phyloP scores from a whole-genome alignment of 2,329 filamentous ascomycete genomes.

The Phyllosticta capitalensis region DNA sequence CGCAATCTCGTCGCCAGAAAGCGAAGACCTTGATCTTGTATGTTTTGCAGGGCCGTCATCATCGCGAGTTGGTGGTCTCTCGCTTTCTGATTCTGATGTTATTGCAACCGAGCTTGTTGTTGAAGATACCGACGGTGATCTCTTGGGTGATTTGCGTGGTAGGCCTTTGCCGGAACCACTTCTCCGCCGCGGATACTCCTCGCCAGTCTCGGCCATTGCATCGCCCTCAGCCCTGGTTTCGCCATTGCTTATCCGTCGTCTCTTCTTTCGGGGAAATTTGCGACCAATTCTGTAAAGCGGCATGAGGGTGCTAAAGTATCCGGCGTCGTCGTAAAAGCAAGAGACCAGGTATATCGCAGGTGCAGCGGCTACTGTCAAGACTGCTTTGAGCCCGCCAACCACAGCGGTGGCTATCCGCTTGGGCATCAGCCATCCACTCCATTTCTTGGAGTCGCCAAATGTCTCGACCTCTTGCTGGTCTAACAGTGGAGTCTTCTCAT shows the following conservation, averaged over 20 bases:
- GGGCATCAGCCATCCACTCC: slow-evolving; percentile 45
- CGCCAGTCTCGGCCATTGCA: slow-evolving; percentile 2
- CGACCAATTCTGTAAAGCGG: slow-evolving; percentile 56
- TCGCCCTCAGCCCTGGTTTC: slow-evolving; percentile 16
- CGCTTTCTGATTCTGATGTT: slow-evolving; percentile 54
- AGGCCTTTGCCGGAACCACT: slow-evolving; percentile 2
- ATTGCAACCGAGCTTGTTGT: slow-evolving; percentile 51
- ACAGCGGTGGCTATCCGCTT: slow-evolving; percentile 62
- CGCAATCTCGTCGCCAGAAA: slow-evolving; percentile 51
- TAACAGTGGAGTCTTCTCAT: slow-evolving; percentile 65
- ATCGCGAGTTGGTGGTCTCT: slow-evolving; percentile 22
- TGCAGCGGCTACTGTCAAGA: slow-evolving; percentile 67
- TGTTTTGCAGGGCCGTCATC: slow-evolving; percentile 42
- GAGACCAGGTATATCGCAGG: slow-evolving; percentile 76
- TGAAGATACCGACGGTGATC: slow-evolving; percentile 33
- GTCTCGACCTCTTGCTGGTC: slow-evolving; percentile 20
- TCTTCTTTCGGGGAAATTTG: slow-evolving; percentile 35
- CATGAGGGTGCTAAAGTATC: slow-evolving; percentile 66
- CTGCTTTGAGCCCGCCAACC: slow-evolving; percentile 65
- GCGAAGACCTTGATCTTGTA: slow-evolving; percentile 52
- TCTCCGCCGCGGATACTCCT: slow-evolving; percentile 2
- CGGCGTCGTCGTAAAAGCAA: slow-evolving; percentile 72
- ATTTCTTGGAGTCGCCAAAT: slow-evolving; percentile 26
- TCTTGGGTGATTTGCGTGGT: slow-evolving; percentile 22
- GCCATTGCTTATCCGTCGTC: slow-evolving; percentile 8